These are phyloP conservation scores for Cucurbita ficifolia DNA, from an alignment of 306 rosid species.

Conservation along the genomic window DNA sequence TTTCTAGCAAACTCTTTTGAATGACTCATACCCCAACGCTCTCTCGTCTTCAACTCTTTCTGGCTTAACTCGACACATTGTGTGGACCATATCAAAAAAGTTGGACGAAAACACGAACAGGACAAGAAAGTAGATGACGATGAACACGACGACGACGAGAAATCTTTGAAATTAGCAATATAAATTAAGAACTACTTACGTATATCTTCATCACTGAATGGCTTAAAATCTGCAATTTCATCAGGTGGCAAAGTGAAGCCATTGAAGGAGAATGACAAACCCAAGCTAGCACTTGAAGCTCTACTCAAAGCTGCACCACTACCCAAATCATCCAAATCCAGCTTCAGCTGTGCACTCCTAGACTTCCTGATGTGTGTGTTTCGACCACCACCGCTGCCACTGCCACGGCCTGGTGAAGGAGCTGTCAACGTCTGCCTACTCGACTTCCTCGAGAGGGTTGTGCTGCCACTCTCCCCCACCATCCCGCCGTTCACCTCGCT, in stretches of 20 bases:
- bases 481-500: conserved; percentile 10
- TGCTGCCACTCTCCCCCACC: conserved; percentile 16
- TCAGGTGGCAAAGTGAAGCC: conserved; percentile 89
- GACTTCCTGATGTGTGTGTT: conserved; percentile 85
- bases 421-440: conserved; percentile 37
- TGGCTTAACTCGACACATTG: background rate
- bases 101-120: background rate
- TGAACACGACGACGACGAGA: background rate
- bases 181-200: conserved; percentile 28
- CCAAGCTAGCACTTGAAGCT: conserved; percentile 97
- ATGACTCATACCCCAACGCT: background rate
- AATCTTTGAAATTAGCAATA: background rate
- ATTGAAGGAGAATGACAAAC: conserved; percentile 82
- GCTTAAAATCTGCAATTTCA: conserved; percentile 59
- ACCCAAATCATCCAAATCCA: conserved; percentile 53
- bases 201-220: conserved; percentile 77
- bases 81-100: background rate
- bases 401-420: conserved; percentile 41
- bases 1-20: background rate
- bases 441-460: conserved; percentile 47
- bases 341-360: conserved; percentile 71
- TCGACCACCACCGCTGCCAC: conserved; percentile 21
- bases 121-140: background rate
- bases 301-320: conserved; percentile 84
- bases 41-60: conserved; percentile 3